Base-by-base conservation (phyloP, 139 green algal species). In the Auxenochlorella pyrenoidosa region DNA sequence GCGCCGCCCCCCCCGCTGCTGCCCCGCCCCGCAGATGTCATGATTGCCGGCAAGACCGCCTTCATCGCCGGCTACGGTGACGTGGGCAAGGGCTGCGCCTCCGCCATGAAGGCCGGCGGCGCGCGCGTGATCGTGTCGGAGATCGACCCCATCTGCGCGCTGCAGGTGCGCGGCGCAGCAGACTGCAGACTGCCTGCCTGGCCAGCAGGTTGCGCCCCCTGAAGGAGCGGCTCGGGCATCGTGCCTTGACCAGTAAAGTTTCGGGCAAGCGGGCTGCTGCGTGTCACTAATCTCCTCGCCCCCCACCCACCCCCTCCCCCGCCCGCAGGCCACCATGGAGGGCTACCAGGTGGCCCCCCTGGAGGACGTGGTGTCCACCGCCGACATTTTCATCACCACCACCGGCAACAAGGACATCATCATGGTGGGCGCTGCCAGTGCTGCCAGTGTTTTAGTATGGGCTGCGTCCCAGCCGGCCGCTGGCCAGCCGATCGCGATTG, bases 111-210 rank as follows among this genome's bases (percentile, higher is more conserved):
- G 95, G 96, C 96, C n/a, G 97, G 94, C 54, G 97, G 97, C 68
- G 97, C 96, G 10, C 90, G 90, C 82, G 86, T 95, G n/a, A 94
- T 98, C n/a, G 93, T 99, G 38, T 91, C 94, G 26, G 97, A 99
- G 96, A 98, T 99, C 83, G 98, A 99, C 94, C 98, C 98, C 92
- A 99, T 99, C 94, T 99, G 98, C 91, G 98, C 98, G 22, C 95
- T 99, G 81, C 89, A 92, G 81, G 84, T 88, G 68, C 34, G 82
- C 40, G 40, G 0, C 19, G 38, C 16, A 26, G 75, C 75, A 16
- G n/a, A 21, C 16, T n/a, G 24, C n/a, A n/a, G n/a, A n/a, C n/a
- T n/a, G n/a, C n/a, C n/a, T n/a, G n/a, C n/a, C n/a, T n/a, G n/a
- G n/a, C n/a, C n/a, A n/a, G n/a, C n/a, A n/a, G n/a, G n/a, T n/a